phyloP scores from a whole-genome alignment of 1,139 yeast species.

The Barnettozyma hawaiiensis region DNA sequence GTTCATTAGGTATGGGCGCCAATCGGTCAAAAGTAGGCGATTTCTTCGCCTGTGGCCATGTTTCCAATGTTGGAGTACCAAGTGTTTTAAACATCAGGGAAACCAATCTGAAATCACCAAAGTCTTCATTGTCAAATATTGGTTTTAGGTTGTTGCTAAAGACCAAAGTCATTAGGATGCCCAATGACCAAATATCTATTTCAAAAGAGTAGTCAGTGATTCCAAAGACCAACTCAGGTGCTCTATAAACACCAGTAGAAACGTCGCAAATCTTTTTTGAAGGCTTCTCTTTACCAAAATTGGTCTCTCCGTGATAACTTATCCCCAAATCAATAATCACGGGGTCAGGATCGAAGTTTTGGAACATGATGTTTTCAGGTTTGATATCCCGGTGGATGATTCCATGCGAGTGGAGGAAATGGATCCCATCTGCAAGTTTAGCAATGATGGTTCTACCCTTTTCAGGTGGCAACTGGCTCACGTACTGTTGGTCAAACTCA shows the following conservation, averaged over 20 bases:
- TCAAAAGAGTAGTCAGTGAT: conserved; percentile 52
- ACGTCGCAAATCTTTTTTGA: conserved; percentile 59
- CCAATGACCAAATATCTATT: conserved; percentile 80
- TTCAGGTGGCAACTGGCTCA: conserved; percentile 24
- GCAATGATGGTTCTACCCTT: conserved; percentile 29
- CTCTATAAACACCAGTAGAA: conserved; percentile 70
- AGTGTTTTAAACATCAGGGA: conserved; percentile 54
- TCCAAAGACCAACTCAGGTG: conserved; percentile 81
- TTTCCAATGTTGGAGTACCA: conserved; percentile 58
- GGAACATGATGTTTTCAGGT: conserved; percentile 68
- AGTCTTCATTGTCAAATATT: conserved; percentile 33
- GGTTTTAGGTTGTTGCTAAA: conserved; percentile 44
- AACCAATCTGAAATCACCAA: conserved; percentile 62
- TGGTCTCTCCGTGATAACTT: conserved; percentile 43
- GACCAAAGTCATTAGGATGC: conserved; percentile 59
- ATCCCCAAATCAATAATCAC: conserved; percentile 79
- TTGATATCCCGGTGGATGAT: conserved; percentile 89
- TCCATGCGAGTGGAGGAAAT: conserved; percentile 46
- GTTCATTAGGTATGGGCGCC: conserved; percentile 33
- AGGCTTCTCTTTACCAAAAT: conserved; percentile 41
- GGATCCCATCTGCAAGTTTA: conserved; percentile 45
- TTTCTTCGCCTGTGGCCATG: conserved; percentile 43
- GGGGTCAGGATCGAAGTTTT: conserved; percentile 27
- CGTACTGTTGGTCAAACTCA: too few species aligned
- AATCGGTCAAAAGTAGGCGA: conserved; percentile 37